Conservation (phyloP, 805 yeast species). For the Gaillardinia entomophila region DNA sequence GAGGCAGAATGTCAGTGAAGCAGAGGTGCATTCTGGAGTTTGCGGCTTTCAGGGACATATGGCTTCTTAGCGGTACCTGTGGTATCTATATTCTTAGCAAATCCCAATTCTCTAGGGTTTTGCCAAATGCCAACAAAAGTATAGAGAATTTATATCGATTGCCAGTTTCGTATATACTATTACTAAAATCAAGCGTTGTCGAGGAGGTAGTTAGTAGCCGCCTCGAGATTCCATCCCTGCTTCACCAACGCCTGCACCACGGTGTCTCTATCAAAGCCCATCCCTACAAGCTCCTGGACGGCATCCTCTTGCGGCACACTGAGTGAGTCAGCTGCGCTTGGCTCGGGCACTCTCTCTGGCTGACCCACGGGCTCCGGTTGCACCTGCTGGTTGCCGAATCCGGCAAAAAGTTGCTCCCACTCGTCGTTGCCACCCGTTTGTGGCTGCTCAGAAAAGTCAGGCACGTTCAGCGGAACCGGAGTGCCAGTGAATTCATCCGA, state of each 20-base stretch:
- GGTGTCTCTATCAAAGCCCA: constrained; percentile 75
- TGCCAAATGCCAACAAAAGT: background rate
- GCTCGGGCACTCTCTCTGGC: background rate
- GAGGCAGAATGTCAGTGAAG: no score
- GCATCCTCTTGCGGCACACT: constrained; percentile 46
- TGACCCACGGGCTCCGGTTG: background rate
- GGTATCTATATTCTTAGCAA: background rate
- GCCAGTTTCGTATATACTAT: background rate
- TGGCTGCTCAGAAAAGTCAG: constrained; percentile 9
- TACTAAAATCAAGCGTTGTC: constrained; percentile 50
- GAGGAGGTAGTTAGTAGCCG: constrained; percentile 80
- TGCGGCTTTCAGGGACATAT: no score
- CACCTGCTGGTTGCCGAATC: constrained; percentile 53
- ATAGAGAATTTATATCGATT: background rate
- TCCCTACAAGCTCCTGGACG: constrained; percentile 73
- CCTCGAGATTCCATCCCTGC: constrained; percentile 70
- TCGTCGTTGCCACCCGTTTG: constrained; percentile 50
- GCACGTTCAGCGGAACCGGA: constrained; percentile 9
- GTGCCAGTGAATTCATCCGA: constrained; percentile 25
- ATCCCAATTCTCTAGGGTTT: background rate
- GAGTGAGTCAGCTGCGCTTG: constrained; percentile 8
- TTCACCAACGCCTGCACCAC: constrained; percentile 64
- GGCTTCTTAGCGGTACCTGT: no score
- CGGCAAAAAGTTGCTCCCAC: constrained; percentile 93
- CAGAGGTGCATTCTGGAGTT: no score